Evolutionary conservation across 2,329 filamentous ascomycete species (phyloP).

Genomic region (Fusarium stilboides): DNA sequence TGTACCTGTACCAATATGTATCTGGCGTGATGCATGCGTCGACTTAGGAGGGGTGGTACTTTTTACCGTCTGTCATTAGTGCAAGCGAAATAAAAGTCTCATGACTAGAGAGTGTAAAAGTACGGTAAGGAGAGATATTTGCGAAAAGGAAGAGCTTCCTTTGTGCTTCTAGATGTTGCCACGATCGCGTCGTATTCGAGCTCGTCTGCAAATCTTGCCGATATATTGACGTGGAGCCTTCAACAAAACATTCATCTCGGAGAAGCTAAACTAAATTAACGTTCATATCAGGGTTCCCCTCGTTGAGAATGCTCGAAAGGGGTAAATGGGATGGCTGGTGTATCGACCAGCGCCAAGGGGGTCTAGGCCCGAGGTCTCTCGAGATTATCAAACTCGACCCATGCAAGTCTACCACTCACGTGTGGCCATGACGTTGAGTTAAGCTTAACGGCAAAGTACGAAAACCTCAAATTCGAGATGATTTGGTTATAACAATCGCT

Average conservation of each 20-base stretch:
- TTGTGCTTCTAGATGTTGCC: not conserved
- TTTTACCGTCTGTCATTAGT: constrained; percentile 29
- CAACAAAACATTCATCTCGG: constrained; percentile 23
- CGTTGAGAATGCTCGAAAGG: constrained; percentile 27
- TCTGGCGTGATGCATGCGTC: constrained; percentile 36
- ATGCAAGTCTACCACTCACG: not conserved
- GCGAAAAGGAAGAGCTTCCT: not conserved
- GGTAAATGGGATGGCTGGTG: constrained; percentile 36
- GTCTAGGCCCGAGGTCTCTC: constrained; percentile 1
- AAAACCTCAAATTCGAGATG: not conserved
- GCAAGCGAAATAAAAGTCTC: constrained; percentile 22
- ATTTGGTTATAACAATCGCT: too few relatives aligned
- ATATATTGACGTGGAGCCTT: constrained; percentile 22
- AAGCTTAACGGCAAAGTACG: not conserved
- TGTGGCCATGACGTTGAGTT: constrained; percentile 26
- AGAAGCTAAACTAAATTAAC: constrained; percentile 29
- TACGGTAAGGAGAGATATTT: not conserved
- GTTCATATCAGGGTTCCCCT: constrained; percentile 36
- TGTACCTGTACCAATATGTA: constrained; percentile 17
- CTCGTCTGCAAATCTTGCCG: constrained; percentile 11
- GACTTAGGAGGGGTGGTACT: constrained; percentile 22
- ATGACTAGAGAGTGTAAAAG: constrained; percentile 15
- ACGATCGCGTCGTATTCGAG: constrained; percentile 22
- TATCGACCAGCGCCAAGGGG: constrained; percentile 23
- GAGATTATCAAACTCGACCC: constrained; percentile 12